Conservation (phyloP, 148 eudicot genomes). For the Dysphania ambrosioides region DNA sequence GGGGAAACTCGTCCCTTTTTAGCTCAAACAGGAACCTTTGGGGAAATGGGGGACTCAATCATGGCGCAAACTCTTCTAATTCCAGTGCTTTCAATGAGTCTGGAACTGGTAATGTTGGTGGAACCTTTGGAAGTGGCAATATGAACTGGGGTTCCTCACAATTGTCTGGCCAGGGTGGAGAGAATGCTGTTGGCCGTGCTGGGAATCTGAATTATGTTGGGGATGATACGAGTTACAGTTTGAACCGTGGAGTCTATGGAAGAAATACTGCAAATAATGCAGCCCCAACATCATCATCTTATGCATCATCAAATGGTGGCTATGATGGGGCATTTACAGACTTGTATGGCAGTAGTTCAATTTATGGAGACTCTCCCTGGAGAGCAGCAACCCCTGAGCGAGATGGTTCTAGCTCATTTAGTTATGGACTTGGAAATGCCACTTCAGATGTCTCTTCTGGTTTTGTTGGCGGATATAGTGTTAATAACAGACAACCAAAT, state of each 20-base stretch:
- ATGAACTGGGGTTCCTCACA: slow-evolving; percentile 48
- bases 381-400: slow-evolving; percentile 50
- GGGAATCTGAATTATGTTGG: slow-evolving; percentile 50
- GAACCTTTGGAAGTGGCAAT: slow-evolving; percentile 34
- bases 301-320: slow-evolving; percentile 46
- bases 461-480: slow-evolving; percentile 57
- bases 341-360: slow-evolving; percentile 49
- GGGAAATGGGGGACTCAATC: slow-evolving; percentile 47
- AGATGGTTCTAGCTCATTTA: slow-evolving; percentile 52
- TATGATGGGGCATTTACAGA: slow-evolving; percentile 58
- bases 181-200: slow-evolving; percentile 31
- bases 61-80: slow-evolving; percentile 40
- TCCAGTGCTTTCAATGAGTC: slow-evolving; percentile 38
- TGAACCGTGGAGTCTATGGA: slow-evolving; percentile 51
- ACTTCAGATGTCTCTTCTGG: slow-evolving; percentile 45
- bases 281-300: slow-evolving; percentile 41
- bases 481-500: slow-evolving; percentile 48
- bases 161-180: slow-evolving; percentile 44
- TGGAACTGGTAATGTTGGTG: slow-evolving; percentile 34
- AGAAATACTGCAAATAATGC: slow-evolving; percentile 40
- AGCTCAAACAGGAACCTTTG: slow-evolving; percentile 48
- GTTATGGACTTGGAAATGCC: slow-evolving; percentile 54
- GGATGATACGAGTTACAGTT: slow-evolving; percentile 41
- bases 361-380: slow-evolving; percentile 61
- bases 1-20: slow-evolving; percentile 45